phyloP scores from a whole-genome alignment of 2,329 filamentous ascomycete genomes.

The Thyridium curvatum region DNA sequence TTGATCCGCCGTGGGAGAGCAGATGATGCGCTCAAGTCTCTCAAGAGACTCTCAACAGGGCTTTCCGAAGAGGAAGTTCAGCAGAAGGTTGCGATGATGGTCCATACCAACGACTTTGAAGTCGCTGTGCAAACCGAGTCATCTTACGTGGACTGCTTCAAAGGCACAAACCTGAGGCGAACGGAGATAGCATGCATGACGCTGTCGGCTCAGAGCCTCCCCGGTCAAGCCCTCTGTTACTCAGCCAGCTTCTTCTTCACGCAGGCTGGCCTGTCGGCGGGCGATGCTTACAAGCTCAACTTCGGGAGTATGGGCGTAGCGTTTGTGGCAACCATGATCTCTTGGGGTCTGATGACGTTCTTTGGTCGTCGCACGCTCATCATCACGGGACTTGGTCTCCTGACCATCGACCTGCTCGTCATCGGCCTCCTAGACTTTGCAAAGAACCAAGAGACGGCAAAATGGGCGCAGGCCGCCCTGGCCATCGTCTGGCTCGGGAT shows the following conservation, averaged over 20 bases:
- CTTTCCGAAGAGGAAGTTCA: conserved; percentile 7
- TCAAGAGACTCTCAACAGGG: conserved; percentile 22
- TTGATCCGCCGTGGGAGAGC: conserved; percentile 30
- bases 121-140: conserved; percentile 36
- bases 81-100: conserved; percentile 31
- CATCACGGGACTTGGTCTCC: conserved; percentile 28
- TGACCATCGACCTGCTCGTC: background rate
- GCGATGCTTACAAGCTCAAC: conserved; percentile 22
- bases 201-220: conserved; percentile 41
- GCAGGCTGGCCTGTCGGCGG: conserved; percentile 25
- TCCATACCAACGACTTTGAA: conserved; percentile 28
- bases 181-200: conserved; percentile 40
- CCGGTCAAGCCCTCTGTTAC: conserved; percentile 35
- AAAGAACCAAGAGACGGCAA: background rate
- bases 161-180: conserved; percentile 33
- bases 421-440: background rate
- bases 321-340: conserved; percentile 41
- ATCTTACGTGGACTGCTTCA: conserved; percentile 41
- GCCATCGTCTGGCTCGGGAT: conserved; percentile 6
- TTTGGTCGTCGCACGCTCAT: conserved; percentile 45
- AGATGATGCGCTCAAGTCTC: conserved; percentile 24
- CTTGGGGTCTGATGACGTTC: conserved; percentile 42
- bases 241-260: conserved; percentile 27
- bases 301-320: conserved; percentile 35
- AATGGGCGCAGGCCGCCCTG: conserved; percentile 6